A percentile compares a stretch with the other conserved stretches of the same genome.
Conservation (phyloP, 345 rosid species). For the Abelmoschus esculentus region DNA sequence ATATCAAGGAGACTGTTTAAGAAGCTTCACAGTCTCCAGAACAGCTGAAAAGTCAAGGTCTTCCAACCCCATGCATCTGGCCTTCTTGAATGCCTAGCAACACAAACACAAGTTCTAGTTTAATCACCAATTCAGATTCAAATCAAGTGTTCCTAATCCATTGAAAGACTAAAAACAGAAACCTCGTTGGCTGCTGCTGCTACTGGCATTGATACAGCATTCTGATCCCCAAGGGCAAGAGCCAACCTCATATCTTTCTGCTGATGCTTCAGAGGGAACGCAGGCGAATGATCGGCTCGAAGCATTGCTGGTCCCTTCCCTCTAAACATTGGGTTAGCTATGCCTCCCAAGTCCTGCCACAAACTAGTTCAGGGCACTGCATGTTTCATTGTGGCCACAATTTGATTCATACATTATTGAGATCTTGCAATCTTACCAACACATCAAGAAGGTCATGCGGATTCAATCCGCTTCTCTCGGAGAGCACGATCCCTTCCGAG, state of each 20-base stretch:
- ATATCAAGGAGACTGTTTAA: constrained; percentile 22
- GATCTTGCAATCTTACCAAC: constrained; percentile 43
- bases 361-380: constrained; percentile 3
- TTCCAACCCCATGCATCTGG: constrained; percentile 78
- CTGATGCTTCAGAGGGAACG: background rate
- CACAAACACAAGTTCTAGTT: no score
- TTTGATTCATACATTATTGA: background rate
- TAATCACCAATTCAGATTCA: no score
- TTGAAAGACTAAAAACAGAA: constrained; percentile 6
- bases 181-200: constrained; percentile 50
- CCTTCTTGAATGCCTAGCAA: constrained; percentile 64
- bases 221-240: background rate
- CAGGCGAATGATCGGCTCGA: background rate
- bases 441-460: constrained; percentile 63
- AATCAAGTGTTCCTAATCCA: no score
- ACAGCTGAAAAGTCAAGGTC: constrained; percentile 90
- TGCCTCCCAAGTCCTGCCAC: constrained; percentile 74
- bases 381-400: background rate
- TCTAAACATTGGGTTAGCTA: constrained; percentile 74
- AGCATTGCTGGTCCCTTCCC: constrained; percentile 57
- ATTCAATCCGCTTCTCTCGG: constrained; percentile 72
- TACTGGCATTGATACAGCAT: background rate
- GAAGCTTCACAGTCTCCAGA: constrained; percentile 50
- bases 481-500: constrained; percentile 83
- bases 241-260: background rate